These are phyloP conservation scores for Puccinia hordei DNA, from an alignment of 1,284 basidiomycete species.

Conservation along the genomic window DNA sequence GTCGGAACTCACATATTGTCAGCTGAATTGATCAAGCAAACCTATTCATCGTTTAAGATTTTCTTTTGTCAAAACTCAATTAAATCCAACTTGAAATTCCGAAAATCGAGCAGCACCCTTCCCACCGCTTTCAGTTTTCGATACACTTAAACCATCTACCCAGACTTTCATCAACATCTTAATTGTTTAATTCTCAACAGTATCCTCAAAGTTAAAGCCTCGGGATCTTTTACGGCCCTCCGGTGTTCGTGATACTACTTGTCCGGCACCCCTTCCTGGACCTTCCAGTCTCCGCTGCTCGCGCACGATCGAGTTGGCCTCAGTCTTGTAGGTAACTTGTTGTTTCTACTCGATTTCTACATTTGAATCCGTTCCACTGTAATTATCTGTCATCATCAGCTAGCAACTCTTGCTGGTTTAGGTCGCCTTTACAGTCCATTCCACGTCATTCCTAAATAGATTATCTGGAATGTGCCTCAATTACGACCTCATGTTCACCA, in stretches of 20 bases:
- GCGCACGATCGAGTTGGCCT: neutral
- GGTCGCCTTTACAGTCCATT: neutral
- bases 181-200: neutral
- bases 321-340: neutral
- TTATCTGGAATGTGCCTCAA: neutral
- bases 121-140: neutral
- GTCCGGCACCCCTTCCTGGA: neutral
- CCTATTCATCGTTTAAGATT: neutral
- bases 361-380: neutral
- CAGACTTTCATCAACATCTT: neutral
- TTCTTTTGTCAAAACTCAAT: no score
- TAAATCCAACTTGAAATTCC: neutral
- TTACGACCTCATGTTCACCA: neutral
- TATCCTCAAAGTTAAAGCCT: constrained; percentile 6
- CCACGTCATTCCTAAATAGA: neutral
- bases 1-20: neutral
- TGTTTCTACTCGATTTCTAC: neutral
- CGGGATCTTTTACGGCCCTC: neutral
- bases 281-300: neutral
- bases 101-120: neutral
- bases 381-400: neutral
- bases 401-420: neutral
- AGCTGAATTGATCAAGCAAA: neutral
- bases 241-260: neutral
- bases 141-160: constrained; percentile 9